Evolutionary conservation across 2,329 filamentous ascomycete genomes (phyloP).

Genomic region (Trichoderma guizhouense): DNA sequence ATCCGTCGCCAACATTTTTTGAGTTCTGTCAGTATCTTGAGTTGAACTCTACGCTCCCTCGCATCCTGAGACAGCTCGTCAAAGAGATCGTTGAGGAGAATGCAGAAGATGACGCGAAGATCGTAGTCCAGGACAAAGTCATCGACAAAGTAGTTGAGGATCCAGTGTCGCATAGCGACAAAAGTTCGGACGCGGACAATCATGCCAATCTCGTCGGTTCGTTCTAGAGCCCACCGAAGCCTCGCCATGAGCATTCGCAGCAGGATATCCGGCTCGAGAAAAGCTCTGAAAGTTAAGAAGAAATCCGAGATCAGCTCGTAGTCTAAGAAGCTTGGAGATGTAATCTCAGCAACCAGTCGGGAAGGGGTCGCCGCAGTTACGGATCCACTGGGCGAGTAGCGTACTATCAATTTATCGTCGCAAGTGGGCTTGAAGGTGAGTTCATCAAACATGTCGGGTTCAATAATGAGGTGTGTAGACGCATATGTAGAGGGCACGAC

Average conservation of each 20-base stretch:
- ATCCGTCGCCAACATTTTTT: slow-evolving; percentile 97
- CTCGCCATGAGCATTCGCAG: slow-evolving; percentile 81
- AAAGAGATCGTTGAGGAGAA: slow-evolving; percentile 68
- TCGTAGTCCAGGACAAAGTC: slow-evolving; percentile 79
- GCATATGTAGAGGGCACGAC: slow-evolving; percentile 45
- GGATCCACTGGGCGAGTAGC: slow-evolving; percentile 69
- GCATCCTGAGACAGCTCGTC: slow-evolving; percentile 50
- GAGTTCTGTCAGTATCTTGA: slow-evolving; percentile 88
- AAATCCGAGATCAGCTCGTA: slow-evolving; percentile 97
- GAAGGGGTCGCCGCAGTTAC: slow-evolving; percentile 89
- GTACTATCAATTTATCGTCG: slow-evolving; percentile 77
- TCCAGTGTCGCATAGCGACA: slow-evolving; percentile 94
- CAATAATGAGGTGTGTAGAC: slow-evolving; percentile 52
- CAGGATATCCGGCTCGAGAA: slow-evolving; percentile 72
- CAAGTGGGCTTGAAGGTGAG: slow-evolving; percentile 75
- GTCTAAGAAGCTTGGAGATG: slow-evolving; percentile 90
- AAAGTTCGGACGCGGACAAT: slow-evolving; percentile 96
- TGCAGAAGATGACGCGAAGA: slow-evolving; percentile 75
- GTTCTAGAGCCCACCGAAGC: slow-evolving; percentile 78
- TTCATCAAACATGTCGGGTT: slow-evolving; percentile 76
- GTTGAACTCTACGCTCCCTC: slow-evolving; percentile 48
- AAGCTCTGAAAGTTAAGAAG: slow-evolving; percentile 90
- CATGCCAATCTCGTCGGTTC: slow-evolving; percentile 78
- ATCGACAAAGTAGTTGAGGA: slow-evolving; percentile 94
- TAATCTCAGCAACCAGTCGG: slow-evolving; percentile 91